phyloP scores from a whole-genome alignment of 2,329 filamentous ascomycete species.

The Colletotrichum tropicale region DNA sequence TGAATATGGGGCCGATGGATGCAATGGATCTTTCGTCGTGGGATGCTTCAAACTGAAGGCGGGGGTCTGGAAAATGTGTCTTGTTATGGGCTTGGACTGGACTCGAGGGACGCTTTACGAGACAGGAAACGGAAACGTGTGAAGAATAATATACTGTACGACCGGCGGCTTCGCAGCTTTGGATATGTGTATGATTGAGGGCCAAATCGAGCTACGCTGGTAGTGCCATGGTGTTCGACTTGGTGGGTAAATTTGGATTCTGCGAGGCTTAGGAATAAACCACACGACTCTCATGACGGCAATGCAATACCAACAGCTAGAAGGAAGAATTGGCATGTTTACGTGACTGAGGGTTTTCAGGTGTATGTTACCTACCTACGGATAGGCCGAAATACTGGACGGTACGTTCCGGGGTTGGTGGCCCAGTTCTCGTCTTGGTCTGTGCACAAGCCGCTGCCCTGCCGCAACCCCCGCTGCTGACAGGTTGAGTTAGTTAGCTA shows the following conservation, averaged over 20 bases:
- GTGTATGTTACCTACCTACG: background rate
- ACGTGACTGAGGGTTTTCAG: background rate
- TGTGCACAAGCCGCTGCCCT: constrained; percentile 12
- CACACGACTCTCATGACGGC: background rate
- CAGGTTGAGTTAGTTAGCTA: background rate
- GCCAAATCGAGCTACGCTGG: background rate
- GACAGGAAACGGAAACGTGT: background rate
- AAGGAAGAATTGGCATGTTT: background rate
- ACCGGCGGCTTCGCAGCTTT: background rate
- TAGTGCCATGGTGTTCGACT: background rate
- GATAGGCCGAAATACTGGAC: background rate
- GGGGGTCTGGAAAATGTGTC: background rate
- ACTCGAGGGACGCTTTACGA: background rate
- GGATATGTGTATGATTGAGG: background rate
- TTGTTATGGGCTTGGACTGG: background rate
- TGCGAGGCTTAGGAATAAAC: background rate
- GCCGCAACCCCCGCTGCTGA: background rate
- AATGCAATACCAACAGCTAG: background rate
- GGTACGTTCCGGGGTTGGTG: background rate
- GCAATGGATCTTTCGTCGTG: constrained; percentile 60
- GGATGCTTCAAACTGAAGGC: constrained; percentile 37
- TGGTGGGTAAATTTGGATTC: background rate
- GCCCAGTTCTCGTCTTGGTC: background rate
- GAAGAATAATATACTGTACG: background rate
- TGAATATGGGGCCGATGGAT: constrained; percentile 65